phyloP scores from a whole-genome alignment of 1,284 basidiomycete genomes.

The Ceratobasidium sp. region DNA sequence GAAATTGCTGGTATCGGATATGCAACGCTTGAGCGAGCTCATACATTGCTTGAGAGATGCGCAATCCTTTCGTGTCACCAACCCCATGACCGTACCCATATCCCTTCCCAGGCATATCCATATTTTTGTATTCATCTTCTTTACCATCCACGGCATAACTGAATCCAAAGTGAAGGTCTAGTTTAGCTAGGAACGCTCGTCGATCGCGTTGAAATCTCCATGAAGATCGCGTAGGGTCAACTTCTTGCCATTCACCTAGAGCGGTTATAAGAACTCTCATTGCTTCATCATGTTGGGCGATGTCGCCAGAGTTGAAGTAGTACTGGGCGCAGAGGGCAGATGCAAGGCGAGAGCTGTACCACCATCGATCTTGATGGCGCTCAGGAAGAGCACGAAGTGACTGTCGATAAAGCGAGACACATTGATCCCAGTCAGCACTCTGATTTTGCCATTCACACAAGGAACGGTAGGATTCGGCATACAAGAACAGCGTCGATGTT shows the following conservation, averaged over 20 bases:
- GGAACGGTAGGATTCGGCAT: neutral
- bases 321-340: neutral
- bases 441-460: neutral
- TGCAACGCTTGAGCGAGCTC: neutral
- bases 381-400: neutral
- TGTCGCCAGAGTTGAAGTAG: neutral
- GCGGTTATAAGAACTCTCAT: neutral
- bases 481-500: neutral
- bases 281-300: neutral
- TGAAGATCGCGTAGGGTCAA: neutral
- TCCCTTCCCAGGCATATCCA: neutral
- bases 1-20: neutral
- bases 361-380: neutral
- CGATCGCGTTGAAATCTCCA: neutral
- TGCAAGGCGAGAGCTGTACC: neutral
- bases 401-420: neutral
- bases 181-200: neutral
- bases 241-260: neutral
- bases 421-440: neutral
- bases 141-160: neutral
- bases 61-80: neutral
- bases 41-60: neutral
- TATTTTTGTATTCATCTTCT: neutral
- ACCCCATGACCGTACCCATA: neutral
- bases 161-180: neutral